Evolutionary conservation across 768 basidiomycete genomes (phyloP).

Genomic region (Tricholoma bakamatsutake): DNA sequence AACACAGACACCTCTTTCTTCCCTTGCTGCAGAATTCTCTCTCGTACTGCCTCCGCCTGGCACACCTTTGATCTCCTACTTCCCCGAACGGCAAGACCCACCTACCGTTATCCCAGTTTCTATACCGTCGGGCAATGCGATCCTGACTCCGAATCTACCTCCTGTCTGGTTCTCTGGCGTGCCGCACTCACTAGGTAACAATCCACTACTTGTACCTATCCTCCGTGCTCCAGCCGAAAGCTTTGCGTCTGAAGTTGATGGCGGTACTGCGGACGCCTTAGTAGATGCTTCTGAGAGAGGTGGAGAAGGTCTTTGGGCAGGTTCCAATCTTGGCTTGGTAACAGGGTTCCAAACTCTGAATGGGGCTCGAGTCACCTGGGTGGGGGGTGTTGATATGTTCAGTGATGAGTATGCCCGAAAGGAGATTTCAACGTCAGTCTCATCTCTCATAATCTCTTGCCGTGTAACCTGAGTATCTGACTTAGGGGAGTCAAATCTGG

Average conservation of each 20-base stretch:
- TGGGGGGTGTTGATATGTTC: conserved; percentile 78
- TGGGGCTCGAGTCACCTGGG: conserved; percentile 74
- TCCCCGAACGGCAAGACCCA: conserved; percentile 65
- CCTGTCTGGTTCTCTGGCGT: conserved; percentile 77
- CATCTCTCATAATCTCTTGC: background rate
- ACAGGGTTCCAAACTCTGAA: conserved; percentile 84
- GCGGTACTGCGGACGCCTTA: conserved; percentile 56
- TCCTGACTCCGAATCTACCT: conserved; percentile 42
- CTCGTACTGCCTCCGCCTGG: conserved; percentile 83
- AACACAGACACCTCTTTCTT: conserved; percentile 65
- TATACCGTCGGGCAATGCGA: conserved; percentile 33
- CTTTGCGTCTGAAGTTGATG: conserved; percentile 67
- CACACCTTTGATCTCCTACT: conserved; percentile 81
- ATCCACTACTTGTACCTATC: conserved; percentile 79
- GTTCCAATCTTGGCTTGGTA: conserved; percentile 69
- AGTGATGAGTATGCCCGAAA: conserved; percentile 69
- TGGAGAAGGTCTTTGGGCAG: conserved; percentile 81
- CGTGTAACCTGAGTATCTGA: conserved; percentile 3
- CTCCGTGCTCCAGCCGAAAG: conserved; percentile 71
- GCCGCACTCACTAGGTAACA: conserved; percentile 58
- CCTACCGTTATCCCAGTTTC: conserved; percentile 62
- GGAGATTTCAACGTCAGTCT: conserved; percentile 50
- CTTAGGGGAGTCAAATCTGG: conserved; percentile 57
- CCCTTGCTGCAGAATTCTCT: conserved; percentile 88
- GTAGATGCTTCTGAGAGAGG: conserved; percentile 69